These are phyloP conservation scores for Geotrichum histeridarum DNA, from an alignment of 1,139 yeast species.

Conservation along the genomic window DNA sequence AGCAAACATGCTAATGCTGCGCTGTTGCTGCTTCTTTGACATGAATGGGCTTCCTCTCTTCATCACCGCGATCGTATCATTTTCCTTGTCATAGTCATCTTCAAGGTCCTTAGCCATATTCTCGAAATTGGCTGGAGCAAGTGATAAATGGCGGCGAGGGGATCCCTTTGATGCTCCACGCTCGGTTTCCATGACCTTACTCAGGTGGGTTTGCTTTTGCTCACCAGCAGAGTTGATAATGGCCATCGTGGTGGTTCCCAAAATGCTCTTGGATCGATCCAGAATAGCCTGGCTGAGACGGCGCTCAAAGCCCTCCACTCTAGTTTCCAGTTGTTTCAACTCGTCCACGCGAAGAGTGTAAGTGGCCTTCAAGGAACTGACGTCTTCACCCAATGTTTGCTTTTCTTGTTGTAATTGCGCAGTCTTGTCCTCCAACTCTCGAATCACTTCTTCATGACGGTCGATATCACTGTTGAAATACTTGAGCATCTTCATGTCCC, in stretches of 20 bases:
- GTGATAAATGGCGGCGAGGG: constrained; percentile 28
- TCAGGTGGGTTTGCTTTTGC: constrained; percentile 5
- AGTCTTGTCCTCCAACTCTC: constrained; percentile 22
- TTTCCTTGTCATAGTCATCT: constrained; percentile 24
- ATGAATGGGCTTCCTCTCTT: constrained; percentile 22
- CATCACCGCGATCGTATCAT: constrained; percentile 22
- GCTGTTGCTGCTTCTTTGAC: constrained; percentile 20
- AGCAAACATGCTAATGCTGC: constrained; percentile 36
- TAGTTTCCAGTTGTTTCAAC: constrained; percentile 28
- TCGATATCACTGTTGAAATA: constrained; percentile 19
- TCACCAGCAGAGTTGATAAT: constrained; percentile 25
- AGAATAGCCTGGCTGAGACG: constrained; percentile 30
- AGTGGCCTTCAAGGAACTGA: constrained; percentile 29
- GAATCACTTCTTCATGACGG: constrained; percentile 21
- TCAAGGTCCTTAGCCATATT: constrained; percentile 25
- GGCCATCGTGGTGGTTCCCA: constrained; percentile 35
- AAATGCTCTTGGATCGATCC: constrained; percentile 34
- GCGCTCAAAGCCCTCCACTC: constrained; percentile 31
- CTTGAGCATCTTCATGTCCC: constrained; percentile 15
- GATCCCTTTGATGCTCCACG: constrained; percentile 6
- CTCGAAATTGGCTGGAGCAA: constrained; percentile 26
- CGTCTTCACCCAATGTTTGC: constrained; percentile 24
- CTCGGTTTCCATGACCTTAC: constrained; percentile 6
- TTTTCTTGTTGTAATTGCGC: constrained; percentile 25
- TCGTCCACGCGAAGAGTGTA: constrained; percentile 30